A percentile compares a stretch with the other conserved stretches of the same genome.
Conservation (phyloP, 208 protist genomes). For the Balamuthia mandrillaris region DNA sequence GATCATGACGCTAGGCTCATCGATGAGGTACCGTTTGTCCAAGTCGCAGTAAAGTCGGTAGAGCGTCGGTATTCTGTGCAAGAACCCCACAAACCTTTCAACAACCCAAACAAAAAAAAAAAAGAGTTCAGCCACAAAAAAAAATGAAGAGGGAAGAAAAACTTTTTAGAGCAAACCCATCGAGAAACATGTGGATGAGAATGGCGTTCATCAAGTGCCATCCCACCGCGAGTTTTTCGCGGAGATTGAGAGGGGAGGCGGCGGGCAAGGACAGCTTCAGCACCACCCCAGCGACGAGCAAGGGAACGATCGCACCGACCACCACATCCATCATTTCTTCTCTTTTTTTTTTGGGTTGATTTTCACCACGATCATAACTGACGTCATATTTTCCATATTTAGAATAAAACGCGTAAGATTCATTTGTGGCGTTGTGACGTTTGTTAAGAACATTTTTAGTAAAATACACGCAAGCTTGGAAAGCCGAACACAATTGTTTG, state of each 20-base stretch:
- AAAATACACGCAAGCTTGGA: too few relatives aligned
- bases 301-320: too few relatives aligned
- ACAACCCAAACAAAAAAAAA: background rate
- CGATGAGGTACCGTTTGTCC: too few relatives aligned
- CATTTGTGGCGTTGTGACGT: too few relatives aligned
- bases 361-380: too few relatives aligned
- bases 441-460: too few relatives aligned
- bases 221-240: background rate
- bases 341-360: too few relatives aligned
- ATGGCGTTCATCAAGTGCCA: conserved; percentile 15
- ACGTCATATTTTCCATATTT: too few relatives aligned
- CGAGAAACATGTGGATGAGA: conserved; percentile 10
- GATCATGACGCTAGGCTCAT: too few relatives aligned
- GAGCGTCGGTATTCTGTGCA: background rate
- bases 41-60: background rate
- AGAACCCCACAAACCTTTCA: background rate
- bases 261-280: background rate
- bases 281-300: background rate
- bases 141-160: background rate
- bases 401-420: too few relatives aligned
- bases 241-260: background rate
- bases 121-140: background rate
- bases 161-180: background rate
- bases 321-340: too few relatives aligned
- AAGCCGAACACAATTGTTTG: too few relatives aligned